Base-by-base conservation (phyloP, 768 basidiomycete species). In the Psilocybe azurescens region DNA sequence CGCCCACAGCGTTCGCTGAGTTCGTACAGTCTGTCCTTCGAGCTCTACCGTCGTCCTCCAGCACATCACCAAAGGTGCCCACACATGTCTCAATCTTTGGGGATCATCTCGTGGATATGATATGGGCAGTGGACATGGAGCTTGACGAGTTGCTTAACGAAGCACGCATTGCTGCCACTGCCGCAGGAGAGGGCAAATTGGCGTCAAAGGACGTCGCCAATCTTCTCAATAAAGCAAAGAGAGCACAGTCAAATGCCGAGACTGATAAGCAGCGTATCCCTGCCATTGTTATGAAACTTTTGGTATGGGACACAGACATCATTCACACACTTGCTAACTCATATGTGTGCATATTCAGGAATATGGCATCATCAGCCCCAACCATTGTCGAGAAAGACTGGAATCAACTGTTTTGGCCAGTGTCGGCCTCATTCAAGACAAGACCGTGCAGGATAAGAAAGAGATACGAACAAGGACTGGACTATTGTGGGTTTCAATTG, bases 61-160 rank as follows among this genome's bases (percentile, higher is more conserved):
- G 84, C n/a, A 73, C 75, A 10, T 81, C 86, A 7, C 80, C 83
- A 8, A 83, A 84, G 41, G 74, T 78, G 51, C 77, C 81, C 10
- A 74, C 79, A 7, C 79, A 81, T 63, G 76, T 75, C 3, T 63
- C 75, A 0, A 66, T 80, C 0, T 86, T 94, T 59, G 88, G 89
- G 10, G 91, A 93, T 67, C 73, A 86, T 50, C 77, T 95, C 2
- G 83, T 95, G 20, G 94, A 95, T 71, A 81, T 91, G 68, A 80
- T 93, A 49, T 95, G 94, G 94, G 83, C 91, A 18, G 73, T 91
- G 49, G 94, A 95, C 74, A 80, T 85, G 39, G 86, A 90, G 65
- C 73, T 94, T 61, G 93, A 95, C 60, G 92, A 93, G 68, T 73
- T 87, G 30, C 65, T 89, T 38, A 72, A 74, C 13, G 89, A 92